Evolutionary conservation across 225 moss, liverwort and hornwort genomes (phyloP), one percentile per base, ranked within the genome.

Genomic region (Thuidium tamariscinum): DNA sequence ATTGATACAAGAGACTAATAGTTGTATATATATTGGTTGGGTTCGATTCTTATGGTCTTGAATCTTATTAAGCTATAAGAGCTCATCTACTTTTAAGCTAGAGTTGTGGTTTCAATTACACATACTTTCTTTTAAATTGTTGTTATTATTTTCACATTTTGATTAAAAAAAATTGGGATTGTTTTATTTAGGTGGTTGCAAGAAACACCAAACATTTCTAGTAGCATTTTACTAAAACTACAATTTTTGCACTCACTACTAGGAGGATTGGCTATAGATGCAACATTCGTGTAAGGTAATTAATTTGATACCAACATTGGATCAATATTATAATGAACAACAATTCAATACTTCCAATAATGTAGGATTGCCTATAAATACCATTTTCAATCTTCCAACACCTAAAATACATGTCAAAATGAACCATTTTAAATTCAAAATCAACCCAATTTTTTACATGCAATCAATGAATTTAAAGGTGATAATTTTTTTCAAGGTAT

Each of bases 331-430:
- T 41, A 22, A 68, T 1, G 7, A 68, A 39, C 13, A 22, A 2
- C 7, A 25, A 25, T 1, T 14, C 14, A 14, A 41, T 8, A 41
- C 7, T 14, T 69, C 8, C 3, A 69, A 69, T 19, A 39, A 13
- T 0, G 2, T 39, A 68, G 22, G 39, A 68, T 12, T 2, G 6
- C 23, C 4, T 68, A 7, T 2, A 7, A 23, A 1, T 1, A 13
- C 2, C 23, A 23, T 7, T 39, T 68, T 68, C 1, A 0, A 0
- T 39, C 13, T 6, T 68, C 7, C 13, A 23, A 4, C 2, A 23
- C 2, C 4, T 20, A 23, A 36, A 65, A 66, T 36, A 36, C 6
- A 11, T 11, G 11, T 21, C 37, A 3, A 13, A 20, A 23, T 68
- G 20, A 39, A 36, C 2, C 13, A 2, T 23, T 39, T 7, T 37